phyloP scores from a whole-genome alignment of 179 eudicot genomes.

The Nepenthes alata region DNA sequence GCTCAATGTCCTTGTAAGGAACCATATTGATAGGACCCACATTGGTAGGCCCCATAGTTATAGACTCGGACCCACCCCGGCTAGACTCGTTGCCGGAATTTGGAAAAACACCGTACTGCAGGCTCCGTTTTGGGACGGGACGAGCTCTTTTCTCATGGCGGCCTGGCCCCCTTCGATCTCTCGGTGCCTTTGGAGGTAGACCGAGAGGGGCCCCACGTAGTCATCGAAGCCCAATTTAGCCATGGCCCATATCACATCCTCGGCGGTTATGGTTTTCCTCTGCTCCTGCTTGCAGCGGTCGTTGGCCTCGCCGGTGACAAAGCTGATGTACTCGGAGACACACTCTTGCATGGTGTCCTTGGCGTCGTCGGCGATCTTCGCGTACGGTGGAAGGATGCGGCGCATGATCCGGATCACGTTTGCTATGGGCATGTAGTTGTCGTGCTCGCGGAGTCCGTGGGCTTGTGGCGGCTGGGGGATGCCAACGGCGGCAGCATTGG shows the following conservation, averaged over 20 bases:
- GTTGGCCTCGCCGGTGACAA: neutral
- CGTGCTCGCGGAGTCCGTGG: neutral
- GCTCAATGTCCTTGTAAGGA: slow-evolving; percentile 8
- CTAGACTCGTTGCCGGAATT: neutral
- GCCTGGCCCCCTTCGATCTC: slow-evolving; percentile 5
- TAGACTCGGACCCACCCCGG: neutral
- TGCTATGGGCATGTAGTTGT: neutral
- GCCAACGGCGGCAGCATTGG: no score
- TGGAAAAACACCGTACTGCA: neutral
- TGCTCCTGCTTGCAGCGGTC: neutral
- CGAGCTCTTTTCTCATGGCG: slow-evolving; percentile 2
- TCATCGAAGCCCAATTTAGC: slow-evolving; percentile 20
- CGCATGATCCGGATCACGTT: neutral
- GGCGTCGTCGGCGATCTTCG: neutral
- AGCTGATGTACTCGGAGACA: neutral
- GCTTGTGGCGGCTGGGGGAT: neutral
- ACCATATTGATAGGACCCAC: neutral
- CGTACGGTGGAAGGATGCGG: neutral
- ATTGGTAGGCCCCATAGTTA: neutral
- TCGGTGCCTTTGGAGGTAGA: slow-evolving; percentile 9
- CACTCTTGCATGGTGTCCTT: neutral
- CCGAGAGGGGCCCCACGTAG: slow-evolving; percentile 13
- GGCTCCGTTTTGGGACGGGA: neutral
- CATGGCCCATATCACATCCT: slow-evolving; percentile 22
- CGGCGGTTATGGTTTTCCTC: slow-evolving; percentile 8